Percentiles rank a stretch among this genome's conserved stretches.
Evolutionary conservation across 768 basidiomycete species (phyloP).

Genomic region (Candolleomyces aberdarensis): DNA sequence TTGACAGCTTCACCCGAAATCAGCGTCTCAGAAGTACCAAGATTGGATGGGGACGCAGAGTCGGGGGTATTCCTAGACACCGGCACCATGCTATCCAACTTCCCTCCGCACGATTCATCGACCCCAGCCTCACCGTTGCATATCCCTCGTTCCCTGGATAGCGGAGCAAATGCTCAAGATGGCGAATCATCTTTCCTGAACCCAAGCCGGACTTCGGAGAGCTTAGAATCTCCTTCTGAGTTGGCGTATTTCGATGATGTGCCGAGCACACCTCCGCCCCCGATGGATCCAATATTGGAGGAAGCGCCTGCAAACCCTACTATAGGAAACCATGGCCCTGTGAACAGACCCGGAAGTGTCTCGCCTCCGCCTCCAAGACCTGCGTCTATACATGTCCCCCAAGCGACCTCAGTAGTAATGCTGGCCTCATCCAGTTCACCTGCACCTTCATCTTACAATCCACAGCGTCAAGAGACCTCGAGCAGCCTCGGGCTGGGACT

Average conservation of each 20-base stretch:
- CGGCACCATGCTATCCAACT: neutral
- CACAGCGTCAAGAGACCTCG: neutral
- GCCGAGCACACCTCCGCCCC: neutral
- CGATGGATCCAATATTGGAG: neutral
- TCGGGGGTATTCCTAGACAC: neutral
- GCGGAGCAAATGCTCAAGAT: neutral
- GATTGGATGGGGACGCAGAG: no score
- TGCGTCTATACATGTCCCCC: no score
- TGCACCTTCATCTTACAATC: neutral
- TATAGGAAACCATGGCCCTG: no score
- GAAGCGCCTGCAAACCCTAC: neutral
- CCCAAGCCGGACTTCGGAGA: neutral
- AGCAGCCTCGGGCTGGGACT: neutral
- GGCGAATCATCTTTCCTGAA: neutral
- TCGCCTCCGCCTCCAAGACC: neutral
- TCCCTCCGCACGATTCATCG: neutral
- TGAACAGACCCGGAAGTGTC: neutral
- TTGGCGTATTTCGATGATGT: constrained; percentile 9
- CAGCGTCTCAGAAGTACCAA: no score
- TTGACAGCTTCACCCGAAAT: no score
- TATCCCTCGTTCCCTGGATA: neutral
- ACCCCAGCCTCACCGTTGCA: neutral
- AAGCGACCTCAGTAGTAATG: no score
- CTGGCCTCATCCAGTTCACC: neutral
- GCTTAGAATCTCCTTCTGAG: constrained; percentile 9